Percentiles rank a stretch among this genome's conserved stretches.
Evolutionary conservation across 192 early-diverging fungal genomes (phyloP).

Genomic region (Phlyctochytrium planicorne): DNA sequence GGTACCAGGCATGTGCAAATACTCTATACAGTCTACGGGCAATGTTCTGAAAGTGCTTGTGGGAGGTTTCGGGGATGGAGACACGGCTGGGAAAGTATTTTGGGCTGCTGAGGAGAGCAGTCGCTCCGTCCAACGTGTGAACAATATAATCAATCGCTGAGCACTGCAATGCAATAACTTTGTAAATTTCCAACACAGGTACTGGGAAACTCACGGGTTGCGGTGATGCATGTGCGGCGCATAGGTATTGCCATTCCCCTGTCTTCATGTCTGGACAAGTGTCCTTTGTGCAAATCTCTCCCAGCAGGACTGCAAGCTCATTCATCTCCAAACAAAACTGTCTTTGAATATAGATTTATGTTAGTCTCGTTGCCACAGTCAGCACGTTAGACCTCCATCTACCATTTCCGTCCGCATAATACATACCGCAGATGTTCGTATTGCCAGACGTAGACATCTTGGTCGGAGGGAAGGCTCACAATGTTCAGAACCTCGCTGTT

Average conservation of each 20-base stretch:
- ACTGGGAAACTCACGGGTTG: slow-evolving; percentile 53
- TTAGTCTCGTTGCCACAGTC: too few relatives aligned
- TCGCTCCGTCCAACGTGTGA: slow-evolving; percentile 91
- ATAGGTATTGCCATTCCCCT: slow-evolving; percentile 85
- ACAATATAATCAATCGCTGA: slow-evolving; percentile 89
- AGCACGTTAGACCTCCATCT: neutral
- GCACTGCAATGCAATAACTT: slow-evolving; percentile 59
- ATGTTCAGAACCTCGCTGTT: slow-evolving; percentile 61
- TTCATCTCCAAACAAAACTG: slow-evolving; percentile 85
- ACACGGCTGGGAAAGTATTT: slow-evolving; percentile 64
- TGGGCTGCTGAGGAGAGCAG: slow-evolving; percentile 70
- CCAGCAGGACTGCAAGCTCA: slow-evolving; percentile 64
- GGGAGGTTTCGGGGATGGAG: slow-evolving; percentile 57
- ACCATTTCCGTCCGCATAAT: neutral
- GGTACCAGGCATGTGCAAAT: slow-evolving; percentile 93
- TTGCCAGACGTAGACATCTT: slow-evolving; percentile 73
- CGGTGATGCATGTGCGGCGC: slow-evolving; percentile 82
- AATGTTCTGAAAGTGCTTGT: slow-evolving; percentile 87
- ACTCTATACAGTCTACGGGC: slow-evolving; percentile 93
- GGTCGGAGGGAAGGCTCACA: slow-evolving; percentile 59
- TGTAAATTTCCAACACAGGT: too few relatives aligned
- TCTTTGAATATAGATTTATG: too few relatives aligned
- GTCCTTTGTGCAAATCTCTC: slow-evolving; percentile 68
- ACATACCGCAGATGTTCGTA: slow-evolving; percentile 88
- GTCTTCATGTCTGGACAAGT: slow-evolving; percentile 93